Evolutionary conservation across 2,329 filamentous ascomycete genomes (phyloP), one percentile per base, ranked within the genome.

Genomic region (Ampelomyces quisqualis): DNA sequence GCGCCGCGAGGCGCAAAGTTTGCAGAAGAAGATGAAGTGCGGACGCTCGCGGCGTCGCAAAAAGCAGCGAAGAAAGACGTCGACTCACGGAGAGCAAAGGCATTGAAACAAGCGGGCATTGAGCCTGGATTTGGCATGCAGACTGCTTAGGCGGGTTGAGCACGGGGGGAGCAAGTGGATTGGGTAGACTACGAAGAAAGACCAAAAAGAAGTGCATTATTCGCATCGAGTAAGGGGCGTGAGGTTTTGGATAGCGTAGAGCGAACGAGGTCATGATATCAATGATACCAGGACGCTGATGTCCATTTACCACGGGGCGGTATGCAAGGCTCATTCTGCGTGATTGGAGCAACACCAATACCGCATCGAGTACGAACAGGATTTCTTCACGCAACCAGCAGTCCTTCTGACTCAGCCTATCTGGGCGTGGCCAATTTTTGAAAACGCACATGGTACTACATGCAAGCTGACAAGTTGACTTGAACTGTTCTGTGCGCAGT

Each of bases 81-180:
- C 6, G 59, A 65, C 43, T 47, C 43, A 19, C 74, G 71, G 41
- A 81, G 75, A 59, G 88, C 95, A 53, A 93, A 89, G 75, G 75
- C 75, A 41, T 79, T 65, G 20, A 64, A 55, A 38, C 38, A 51
- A 27, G 57, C 56, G 2, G 83, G 62, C 66, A 85, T 47, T 81
- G 78, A 73, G 45, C 80, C 83, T 13, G 82, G 80, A 27, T 76
- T 93, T 32, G 91, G 91, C 1, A 96, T 96, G 60, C 90, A 95
- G 70, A 41, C 38, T 11, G 38, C 38, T 7, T 41, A 32, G 17
- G 27, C n/a, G 15, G 15, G 27, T 4, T 24, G 9, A n/a, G 22
- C n/a, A n/a, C n/a, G n/a, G 3, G 7, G n/a, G 21, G 6, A 23
- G 21, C 21, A 23, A 23, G 21, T 23, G 21, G 10, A 23, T 23